Evolutionary conservation across 768 basidiomycete genomes (phyloP), one percentile per base, ranked within the genome.

Genomic region (Termitomyces sp.): DNA sequence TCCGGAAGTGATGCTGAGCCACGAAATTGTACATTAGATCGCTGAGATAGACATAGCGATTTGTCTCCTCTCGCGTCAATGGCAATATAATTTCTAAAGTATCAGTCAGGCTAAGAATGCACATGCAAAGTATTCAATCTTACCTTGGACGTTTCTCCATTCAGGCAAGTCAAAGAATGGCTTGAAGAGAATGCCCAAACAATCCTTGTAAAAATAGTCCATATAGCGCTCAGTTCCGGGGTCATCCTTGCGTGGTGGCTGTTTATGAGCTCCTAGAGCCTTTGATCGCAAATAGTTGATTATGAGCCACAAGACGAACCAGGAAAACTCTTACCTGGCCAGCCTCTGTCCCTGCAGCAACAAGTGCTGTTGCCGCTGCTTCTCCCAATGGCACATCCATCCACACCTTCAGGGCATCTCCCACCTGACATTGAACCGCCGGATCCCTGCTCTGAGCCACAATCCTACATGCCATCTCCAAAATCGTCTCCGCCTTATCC

Each of bases 201-300:
- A 91, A 44, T 82, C 76, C 69, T 93, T 92, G 74, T 98, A 98
- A 70, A 98, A 96, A 68, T 93, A 92, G 38, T 94, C 88, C 65
- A 95, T 76, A 75, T 94, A 99, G 54, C 84, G 82, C 68, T 98
- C 97, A 1, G 87, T 87, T 35, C 83, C 81, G 6, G 89, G 87
- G 51, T 93, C 90, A 60, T 96, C 94, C 68, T 89, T 93, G 52
- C 86, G 83, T 30, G 74, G 55, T 11, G 64, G 64, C 37, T 65
- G 65, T 61, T 72, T 74, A 12, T 71, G 60, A 21, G 64, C 59
- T 19, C 66, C 78, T 69, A 76, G 68, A 44, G 77, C 69, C 68
- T 83, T 65, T 62, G 60, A 45, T 64, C 58, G 67, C 69, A 48
- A 40, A 42, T 32, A 54, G 26, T 38, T 11, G 2, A 38, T 9